Evolutionary conservation across 2,329 filamentous ascomycete species (phyloP).

Genomic region (Phyllosticta citriasiana): DNA sequence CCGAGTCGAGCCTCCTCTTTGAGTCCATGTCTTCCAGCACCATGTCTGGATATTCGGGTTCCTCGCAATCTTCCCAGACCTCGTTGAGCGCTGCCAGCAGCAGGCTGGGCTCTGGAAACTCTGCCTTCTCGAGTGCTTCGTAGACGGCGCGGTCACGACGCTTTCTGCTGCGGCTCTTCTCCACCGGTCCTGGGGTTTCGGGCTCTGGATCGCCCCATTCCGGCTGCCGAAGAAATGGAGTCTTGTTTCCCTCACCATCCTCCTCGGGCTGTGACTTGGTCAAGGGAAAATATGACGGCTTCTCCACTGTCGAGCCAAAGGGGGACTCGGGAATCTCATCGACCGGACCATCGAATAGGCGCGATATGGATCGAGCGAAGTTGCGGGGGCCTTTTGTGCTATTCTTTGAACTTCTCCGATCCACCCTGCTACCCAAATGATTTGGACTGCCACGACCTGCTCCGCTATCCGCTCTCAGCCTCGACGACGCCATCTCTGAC

Average conservation of each 20-base stretch:
- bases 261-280: background rate
- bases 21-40: slow-evolving; percentile 2
- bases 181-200: background rate
- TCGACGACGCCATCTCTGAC: background rate
- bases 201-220: background rate
- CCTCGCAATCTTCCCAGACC: slow-evolving; percentile 1
- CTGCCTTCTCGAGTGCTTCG: background rate
- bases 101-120: background rate
- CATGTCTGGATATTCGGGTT: slow-evolving; percentile 8
- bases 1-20: background rate
- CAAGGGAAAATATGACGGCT: background rate
- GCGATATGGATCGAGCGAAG: background rate
- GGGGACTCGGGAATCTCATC: slow-evolving; percentile 4
- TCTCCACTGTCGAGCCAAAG: slow-evolving; percentile 1
- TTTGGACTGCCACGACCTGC: background rate
- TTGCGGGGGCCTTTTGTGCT: background rate
- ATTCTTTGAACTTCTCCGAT: background rate
- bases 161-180: background rate
- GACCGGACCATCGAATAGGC: slow-evolving; percentile 1
- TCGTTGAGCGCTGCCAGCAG: slow-evolving; percentile 2
- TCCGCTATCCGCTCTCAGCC: background rate
- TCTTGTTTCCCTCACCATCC: background rate
- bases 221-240: background rate
- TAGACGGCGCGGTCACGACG: slow-evolving; percentile 7
- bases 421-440: no score